Evolutionary conservation across 805 yeast genomes (phyloP).

Genomic region (Kregervanrija fluxuum): DNA sequence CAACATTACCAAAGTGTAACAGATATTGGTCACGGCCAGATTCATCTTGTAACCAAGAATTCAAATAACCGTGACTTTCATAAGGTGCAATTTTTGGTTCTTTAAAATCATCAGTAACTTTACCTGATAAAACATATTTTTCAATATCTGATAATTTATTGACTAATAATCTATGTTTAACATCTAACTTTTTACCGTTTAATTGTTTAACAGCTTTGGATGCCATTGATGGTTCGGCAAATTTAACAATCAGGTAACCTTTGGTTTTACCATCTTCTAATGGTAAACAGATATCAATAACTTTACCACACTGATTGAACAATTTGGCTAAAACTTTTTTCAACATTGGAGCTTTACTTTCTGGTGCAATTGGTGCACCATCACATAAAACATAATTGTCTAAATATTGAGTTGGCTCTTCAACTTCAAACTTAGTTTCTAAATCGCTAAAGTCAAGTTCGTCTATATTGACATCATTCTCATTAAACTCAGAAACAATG

Average conservation of each 20-base stretch:
- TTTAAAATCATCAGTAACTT: slow-evolving; percentile 49
- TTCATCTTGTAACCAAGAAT: slow-evolving; percentile 86
- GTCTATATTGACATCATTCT: slow-evolving; percentile 38
- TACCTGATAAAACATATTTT: slow-evolving; percentile 61
- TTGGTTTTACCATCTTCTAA: slow-evolving; percentile 69
- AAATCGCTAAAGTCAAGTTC: slow-evolving; percentile 78
- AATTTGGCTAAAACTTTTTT: slow-evolving; percentile 80
- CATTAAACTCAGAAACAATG: slow-evolving; percentile 22
- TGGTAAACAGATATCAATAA: slow-evolving; percentile 80
- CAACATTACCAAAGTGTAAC: slow-evolving; percentile 70
- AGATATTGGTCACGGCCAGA: slow-evolving; percentile 86
- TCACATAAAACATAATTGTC: slow-evolving; percentile 82
- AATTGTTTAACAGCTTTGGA: slow-evolving; percentile 71
- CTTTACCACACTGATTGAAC: slow-evolving; percentile 70
- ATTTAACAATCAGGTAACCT: slow-evolving; percentile 85
- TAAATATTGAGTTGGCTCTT: slow-evolving; percentile 49
- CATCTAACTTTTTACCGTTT: slow-evolving; percentile 87
- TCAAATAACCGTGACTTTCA: slow-evolving; percentile 71
- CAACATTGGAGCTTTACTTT: slow-evolving; percentile 73
- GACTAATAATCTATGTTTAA: slow-evolving; percentile 81
- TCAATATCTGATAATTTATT: slow-evolving; percentile 81
- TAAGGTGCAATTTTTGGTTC: slow-evolving; percentile 73
- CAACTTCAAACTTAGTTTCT: slow-evolving; percentile 64
- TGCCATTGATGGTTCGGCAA: slow-evolving; percentile 58
- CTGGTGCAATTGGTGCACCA: slow-evolving; percentile 95